Evolutionary conservation across 208 protist genomes (phyloP).

Genomic region (Leishmania arabica): DNA sequence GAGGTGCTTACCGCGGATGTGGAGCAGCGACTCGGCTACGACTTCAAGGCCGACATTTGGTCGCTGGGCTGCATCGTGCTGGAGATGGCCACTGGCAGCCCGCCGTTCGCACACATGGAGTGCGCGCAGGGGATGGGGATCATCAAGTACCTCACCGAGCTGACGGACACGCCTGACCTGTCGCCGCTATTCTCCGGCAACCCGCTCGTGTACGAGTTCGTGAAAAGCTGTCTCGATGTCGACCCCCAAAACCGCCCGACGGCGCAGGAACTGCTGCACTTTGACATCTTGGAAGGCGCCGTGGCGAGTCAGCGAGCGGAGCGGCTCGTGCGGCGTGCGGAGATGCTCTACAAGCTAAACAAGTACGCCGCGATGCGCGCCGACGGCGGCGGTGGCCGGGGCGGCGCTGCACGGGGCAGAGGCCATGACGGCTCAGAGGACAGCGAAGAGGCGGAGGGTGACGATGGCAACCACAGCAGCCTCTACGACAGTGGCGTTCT

Average conservation of each 20-base stretch:
- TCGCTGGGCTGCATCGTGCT: conserved; percentile 88
- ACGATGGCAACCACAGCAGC: conserved; percentile 16
- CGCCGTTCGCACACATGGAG: conserved; percentile 77
- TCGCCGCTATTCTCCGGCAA: conserved; percentile 68
- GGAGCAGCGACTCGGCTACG: conserved; percentile 57
- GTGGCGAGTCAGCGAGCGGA: conserved; percentile 57
- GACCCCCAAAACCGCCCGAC: conserved; percentile 69
- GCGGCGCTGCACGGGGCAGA: background rate
- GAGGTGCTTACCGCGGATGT: conserved; percentile 81
- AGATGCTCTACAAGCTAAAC: conserved; percentile 78
- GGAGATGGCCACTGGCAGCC: conserved; percentile 84
- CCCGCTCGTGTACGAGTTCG: conserved; percentile 78
- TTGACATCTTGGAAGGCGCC: conserved; percentile 68
- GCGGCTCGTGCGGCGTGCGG: conserved; percentile 57
- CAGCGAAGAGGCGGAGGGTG: conserved; percentile 12
- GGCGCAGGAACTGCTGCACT: conserved; percentile 73
- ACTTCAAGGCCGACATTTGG: conserved; percentile 93
- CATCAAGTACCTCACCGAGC: conserved; percentile 78
- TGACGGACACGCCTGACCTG: conserved; percentile 77
- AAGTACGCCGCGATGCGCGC: conserved; percentile 72
- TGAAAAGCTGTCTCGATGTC: conserved; percentile 73
- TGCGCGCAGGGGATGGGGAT: conserved; percentile 80
- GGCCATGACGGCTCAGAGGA: conserved; percentile 4
- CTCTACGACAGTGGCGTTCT: conserved; percentile 13
- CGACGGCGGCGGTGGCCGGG: conserved; percentile 20